Base-by-base conservation (phyloP, 2,329 filamentous ascomycete species). In the Biscogniauxia sp. region DNA sequence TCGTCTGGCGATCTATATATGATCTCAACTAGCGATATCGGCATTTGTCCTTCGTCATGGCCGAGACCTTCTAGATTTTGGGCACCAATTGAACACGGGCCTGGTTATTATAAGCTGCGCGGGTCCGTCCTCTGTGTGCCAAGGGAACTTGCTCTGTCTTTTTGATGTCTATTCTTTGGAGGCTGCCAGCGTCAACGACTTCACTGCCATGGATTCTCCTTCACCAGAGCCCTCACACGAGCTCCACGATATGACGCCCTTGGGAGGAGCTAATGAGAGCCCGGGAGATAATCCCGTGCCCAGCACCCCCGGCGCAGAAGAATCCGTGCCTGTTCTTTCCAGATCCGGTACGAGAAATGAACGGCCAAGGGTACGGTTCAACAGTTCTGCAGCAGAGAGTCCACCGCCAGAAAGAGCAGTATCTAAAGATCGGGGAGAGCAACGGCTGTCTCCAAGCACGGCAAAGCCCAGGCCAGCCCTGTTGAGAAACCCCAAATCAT, bases 381-480 rank as follows among this genome's bases (percentile, higher is more conserved):
- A 64, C 54, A 59, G 55, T 45, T 51, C 56, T 19, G 56, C 26
- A 9, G 54, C 53, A 15, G 53, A 58, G 3, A 20, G 60, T 20
- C 19, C 51, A 8, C 55, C 51, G 20, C 26, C 32, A 20, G 56
- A 56, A 20, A 56, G 56, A 53, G 32, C 59, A n/a, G 28, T 9
- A 5, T 45, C 56, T 19, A 58, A 51, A 20, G 50, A 51, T 9
- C 54, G 17, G 17, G 55, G 51, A 55, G 58, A 58, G 19, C 57
- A 61, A 17, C 59, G 56, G 51, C 25, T 32, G 17, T 25, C 58
- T 6, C 11, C 51, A n/a, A 51, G 58, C 51, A 5, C 70, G 13
- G 52, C 68, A 4, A 73, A 66, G 41, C 72, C 72, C 1, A 68
- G 74, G 23, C 76, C 77, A 1, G 78, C 76, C 2, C 72, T 79